Evolutionary conservation across 2,329 filamentous ascomycete species (phyloP).

Genomic region (Alternaria incomplexa): DNA sequence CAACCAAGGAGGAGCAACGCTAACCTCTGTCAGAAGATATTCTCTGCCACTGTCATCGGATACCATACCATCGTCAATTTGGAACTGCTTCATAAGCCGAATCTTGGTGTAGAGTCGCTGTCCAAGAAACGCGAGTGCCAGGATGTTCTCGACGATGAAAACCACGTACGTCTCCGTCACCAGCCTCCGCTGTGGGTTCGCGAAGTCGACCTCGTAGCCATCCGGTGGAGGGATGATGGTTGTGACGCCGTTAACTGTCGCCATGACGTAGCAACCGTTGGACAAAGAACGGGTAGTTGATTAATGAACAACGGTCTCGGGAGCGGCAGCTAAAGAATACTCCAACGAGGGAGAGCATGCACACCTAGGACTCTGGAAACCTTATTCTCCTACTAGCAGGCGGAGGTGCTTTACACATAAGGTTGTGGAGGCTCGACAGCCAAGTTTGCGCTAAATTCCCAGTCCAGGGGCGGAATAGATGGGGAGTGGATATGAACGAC

Average conservation of each 20-base stretch:
- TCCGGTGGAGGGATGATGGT: constrained; percentile 28
- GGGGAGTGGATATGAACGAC: background rate
- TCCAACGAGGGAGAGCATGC: background rate
- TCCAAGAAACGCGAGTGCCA: constrained; percentile 26
- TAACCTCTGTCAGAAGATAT: background rate
- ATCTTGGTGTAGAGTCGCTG: constrained; percentile 39
- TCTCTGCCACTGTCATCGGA: background rate
- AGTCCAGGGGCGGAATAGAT: background rate
- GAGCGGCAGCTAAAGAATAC: background rate
- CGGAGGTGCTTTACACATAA: background rate
- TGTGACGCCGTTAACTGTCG: constrained; percentile 16
- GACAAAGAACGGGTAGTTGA: background rate
- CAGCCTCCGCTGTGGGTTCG: constrained; percentile 26
- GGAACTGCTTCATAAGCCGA: constrained; percentile 25
- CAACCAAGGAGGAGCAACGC: constrained; percentile 13
- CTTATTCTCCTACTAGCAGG: background rate
- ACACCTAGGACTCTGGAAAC: background rate
- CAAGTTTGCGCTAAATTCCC: constrained; percentile 1
- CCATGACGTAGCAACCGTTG: constrained; percentile 8
- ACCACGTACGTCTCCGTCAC: constrained; percentile 26
- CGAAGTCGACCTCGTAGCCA: constrained; percentile 38
- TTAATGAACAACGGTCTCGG: background rate
- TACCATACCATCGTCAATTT: constrained; percentile 33
- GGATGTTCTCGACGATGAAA: constrained; percentile 23
- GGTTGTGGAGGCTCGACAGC: background rate